Percentiles rank a stretch among this genome's conserved stretches.
phyloP scores from a whole-genome alignment of 176 grass and related monocot species.

The Chloris gayana region DNA sequence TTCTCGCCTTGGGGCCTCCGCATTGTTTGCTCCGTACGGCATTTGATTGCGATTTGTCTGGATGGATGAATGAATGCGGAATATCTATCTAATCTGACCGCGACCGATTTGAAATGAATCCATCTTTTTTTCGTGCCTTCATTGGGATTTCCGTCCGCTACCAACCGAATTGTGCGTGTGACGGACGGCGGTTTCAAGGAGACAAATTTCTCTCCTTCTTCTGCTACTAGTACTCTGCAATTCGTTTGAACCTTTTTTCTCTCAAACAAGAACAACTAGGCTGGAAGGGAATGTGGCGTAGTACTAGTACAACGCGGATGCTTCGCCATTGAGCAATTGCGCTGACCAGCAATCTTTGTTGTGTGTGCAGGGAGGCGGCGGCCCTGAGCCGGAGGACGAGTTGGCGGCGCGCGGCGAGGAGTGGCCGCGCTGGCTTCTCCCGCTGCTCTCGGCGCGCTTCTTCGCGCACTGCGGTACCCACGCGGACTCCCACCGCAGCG shows the following conservation, averaged over 20 bases:
- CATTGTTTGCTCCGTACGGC: neutral
- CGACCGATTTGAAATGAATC: neutral
- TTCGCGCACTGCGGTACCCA: constrained; percentile 88
- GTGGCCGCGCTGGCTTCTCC: constrained; percentile 83
- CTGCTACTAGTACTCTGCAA: neutral
- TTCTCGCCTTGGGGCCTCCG: constrained; percentile 9
- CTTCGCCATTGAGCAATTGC: constrained; percentile 18
- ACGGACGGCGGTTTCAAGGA: constrained; percentile 12
- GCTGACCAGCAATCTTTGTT: neutral
- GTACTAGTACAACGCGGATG: neutral
- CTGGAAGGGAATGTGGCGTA: too few relatives aligned
- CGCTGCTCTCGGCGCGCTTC: constrained; percentile 77
- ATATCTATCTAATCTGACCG: neutral
- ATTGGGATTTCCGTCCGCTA: neutral
- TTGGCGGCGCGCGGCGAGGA: constrained; percentile 29
- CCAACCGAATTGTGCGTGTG: neutral
- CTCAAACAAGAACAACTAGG: neutral
- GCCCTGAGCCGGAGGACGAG: constrained; percentile 51
- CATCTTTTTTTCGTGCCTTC: neutral
- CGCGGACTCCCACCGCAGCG: constrained; percentile 61
- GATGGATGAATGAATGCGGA: neutral
- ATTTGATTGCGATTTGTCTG: constrained; percentile 1
- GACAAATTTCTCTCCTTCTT: neutral
- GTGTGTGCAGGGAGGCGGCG: constrained; percentile 46
- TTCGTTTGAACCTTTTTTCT: neutral